phyloP scores from a whole-genome alignment of 2,329 filamentous ascomycete species.

The Paraphaeosphaeria minitans region DNA sequence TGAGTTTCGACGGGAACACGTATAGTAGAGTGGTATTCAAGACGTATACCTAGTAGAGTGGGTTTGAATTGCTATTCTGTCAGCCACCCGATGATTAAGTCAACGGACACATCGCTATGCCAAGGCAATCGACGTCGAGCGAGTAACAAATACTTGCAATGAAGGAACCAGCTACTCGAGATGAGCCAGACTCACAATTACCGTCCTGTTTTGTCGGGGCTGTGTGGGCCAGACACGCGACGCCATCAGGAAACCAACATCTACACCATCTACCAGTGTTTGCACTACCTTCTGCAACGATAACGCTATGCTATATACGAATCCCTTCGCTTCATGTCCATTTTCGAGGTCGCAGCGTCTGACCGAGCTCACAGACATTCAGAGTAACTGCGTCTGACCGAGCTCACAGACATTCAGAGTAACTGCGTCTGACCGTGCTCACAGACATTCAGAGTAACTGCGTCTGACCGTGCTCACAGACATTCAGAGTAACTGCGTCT shows the following conservation, averaged over 20 bases:
- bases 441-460: slow-evolving; percentile 4
- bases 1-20: no score
- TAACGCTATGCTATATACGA: not conserved
- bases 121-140: no score
- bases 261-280: not conserved
- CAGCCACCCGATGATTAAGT: no score
- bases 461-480: not conserved
- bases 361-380: no score
- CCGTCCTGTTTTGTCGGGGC: not conserved
- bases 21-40: no score
- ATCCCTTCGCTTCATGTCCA: not conserved
- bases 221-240: not conserved
- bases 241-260: no score
- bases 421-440: not conserved
- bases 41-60: no score
- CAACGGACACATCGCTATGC: no score
- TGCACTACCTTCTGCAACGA: not conserved
- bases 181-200: not conserved
- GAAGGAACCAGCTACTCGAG: no score
- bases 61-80: no score
- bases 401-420: not conserved
- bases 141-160: no score
- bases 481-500: slow-evolving; percentile 1
- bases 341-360: not conserved
- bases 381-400: no score